Evolutionary conservation across 2,329 filamentous ascomycete species (phyloP).

Genomic region (Diaporthe citrichinensis): DNA sequence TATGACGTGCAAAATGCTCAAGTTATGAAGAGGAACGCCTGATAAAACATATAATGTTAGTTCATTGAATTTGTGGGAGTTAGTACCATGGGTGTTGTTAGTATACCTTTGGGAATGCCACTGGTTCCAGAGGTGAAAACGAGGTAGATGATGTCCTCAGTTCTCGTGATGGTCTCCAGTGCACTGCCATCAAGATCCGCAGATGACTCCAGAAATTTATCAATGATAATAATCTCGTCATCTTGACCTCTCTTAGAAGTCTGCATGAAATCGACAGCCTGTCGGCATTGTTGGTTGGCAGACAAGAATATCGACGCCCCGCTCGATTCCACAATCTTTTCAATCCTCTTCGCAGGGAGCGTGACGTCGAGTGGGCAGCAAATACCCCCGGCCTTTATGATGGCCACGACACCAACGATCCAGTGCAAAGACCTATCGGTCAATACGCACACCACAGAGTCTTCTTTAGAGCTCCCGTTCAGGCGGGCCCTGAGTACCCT

Average conservation of each 20-base stretch:
- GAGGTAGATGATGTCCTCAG: background rate
- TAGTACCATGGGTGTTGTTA: background rate
- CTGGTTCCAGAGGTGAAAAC: constrained; percentile 2
- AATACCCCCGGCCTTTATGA: constrained; percentile 40
- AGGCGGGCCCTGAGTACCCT: background rate
- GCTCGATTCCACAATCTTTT: constrained; percentile 15
- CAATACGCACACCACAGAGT: constrained; percentile 3
- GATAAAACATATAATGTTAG: background rate
- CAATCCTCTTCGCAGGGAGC: background rate
- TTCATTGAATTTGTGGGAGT: background rate
- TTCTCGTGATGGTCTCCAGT: background rate
- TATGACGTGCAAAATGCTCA: constrained; percentile 9
- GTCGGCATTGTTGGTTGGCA: background rate
- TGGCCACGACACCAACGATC: constrained; percentile 39
- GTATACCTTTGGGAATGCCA: background rate
- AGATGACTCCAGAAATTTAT: constrained; percentile 10
- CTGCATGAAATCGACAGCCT: background rate
- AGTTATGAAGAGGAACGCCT: constrained; percentile 1
- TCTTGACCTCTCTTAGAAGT: background rate
- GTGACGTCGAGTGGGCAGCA: constrained; percentile 39
- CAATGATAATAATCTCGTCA: background rate
- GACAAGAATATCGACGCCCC: constrained; percentile 9
- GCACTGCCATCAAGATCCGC: background rate
- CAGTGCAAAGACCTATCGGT: constrained; percentile 40
- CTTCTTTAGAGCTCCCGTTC: background rate